These are phyloP conservation scores for Corrigiola litoralis DNA, from an alignment of 179 eudicot genomes.

Conservation along the genomic window DNA sequence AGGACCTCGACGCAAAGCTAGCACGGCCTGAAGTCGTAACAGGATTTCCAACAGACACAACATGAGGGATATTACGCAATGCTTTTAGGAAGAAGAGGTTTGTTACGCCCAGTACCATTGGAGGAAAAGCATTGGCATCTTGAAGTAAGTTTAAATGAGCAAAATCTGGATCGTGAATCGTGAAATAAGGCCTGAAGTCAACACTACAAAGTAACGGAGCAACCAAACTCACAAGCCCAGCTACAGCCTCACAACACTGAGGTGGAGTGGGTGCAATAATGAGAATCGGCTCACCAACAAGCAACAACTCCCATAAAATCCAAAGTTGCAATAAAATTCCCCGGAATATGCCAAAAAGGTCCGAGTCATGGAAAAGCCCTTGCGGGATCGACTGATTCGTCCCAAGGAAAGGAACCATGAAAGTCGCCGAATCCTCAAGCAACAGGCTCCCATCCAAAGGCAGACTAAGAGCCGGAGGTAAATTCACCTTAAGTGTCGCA, in stretches of 20 bases:
- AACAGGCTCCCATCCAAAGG: constrained; percentile 45
- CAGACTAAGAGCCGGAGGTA: constrained; percentile 86
- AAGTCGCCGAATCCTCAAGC: constrained; percentile 57
- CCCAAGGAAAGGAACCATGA: constrained; percentile 72
- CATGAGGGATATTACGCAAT: constrained; percentile 70
- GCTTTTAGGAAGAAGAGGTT: constrained; percentile 89
- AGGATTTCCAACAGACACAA: constrained; percentile 85
- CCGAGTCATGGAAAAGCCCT: constrained; percentile 86
- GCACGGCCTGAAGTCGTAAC: constrained; percentile 53
- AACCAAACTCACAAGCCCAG: constrained; percentile 85
- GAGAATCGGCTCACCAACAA: constrained; percentile 82
- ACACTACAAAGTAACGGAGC: constrained; percentile 88
- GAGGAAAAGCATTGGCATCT: constrained; percentile 65
- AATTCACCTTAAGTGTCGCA: constrained; percentile 67
- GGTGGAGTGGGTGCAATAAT: constrained; percentile 94
- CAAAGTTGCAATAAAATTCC: constrained; percentile 83
- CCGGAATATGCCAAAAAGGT: constrained; percentile 70
- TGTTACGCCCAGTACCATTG: constrained; percentile 90
- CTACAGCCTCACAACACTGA: constrained; percentile 97
- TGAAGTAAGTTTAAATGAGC: constrained; percentile 66
- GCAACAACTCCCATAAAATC: constrained; percentile 85
- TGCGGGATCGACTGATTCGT: constrained; percentile 75
- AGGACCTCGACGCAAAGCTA: constrained; percentile 40
- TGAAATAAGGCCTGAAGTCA: constrained; percentile 95
- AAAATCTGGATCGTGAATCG: constrained; percentile 89